These are phyloP conservation scores for Hyparrhenia diplandra DNA, from an alignment of 176 grass and related monocot genomes.

Conservation along the genomic window DNA sequence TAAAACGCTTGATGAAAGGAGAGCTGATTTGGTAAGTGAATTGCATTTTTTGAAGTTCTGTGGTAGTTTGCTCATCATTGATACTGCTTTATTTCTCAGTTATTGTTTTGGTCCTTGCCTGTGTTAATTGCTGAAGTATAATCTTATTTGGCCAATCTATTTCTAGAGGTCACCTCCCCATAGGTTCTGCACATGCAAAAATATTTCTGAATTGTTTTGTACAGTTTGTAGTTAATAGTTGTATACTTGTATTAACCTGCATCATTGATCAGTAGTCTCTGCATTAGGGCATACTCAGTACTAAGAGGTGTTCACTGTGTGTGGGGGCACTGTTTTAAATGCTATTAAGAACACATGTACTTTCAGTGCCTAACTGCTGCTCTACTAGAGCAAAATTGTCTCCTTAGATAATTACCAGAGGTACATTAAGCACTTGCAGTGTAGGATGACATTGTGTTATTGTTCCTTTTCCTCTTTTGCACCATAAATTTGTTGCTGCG, in stretches of 20 bases:
- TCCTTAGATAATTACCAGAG: background rate
- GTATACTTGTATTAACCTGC: background rate
- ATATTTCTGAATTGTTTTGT: background rate
- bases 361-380: background rate
- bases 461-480: background rate
- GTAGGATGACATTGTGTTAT: background rate
- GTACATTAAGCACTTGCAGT: background rate
- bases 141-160: background rate
- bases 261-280: background rate
- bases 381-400: background rate
- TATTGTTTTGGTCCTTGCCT: background rate
- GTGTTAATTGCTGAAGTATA: background rate
- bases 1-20: slow-evolving; percentile 80
- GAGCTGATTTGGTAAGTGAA: slow-evolving; percentile 84
- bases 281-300: background rate
- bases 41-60: background rate
- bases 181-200: background rate
- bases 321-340: background rate
- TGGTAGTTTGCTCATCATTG: background rate
- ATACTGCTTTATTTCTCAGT: slow-evolving; percentile 8
- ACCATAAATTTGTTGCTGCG: background rate
- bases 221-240: background rate
- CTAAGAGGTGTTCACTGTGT: background rate
- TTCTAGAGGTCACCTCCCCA: background rate
- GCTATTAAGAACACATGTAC: background rate